Evolutionary conservation across 352 stramenopile species (phyloP), one percentile per base, ranked within the genome.

Genomic region (Phytophthora podocarpi): DNA sequence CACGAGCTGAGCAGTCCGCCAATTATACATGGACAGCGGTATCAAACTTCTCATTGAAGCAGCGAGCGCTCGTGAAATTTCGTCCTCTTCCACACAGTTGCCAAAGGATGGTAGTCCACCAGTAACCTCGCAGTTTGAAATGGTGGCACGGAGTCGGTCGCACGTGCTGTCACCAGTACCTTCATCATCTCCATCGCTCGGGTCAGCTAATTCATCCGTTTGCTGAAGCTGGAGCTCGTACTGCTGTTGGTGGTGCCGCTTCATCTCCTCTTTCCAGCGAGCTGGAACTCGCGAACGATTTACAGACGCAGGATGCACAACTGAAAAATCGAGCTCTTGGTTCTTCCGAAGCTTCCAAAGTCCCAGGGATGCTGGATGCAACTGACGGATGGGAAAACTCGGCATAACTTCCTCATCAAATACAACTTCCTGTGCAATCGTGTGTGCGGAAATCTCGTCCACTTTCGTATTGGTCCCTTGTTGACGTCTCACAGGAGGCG

Each of bases 11-110:
- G 76, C 58, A n/a, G 57, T 68, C 5, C 74, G 72, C 87, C 87
- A 96, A 60, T 94, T 94, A 15, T 72, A 63, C 27, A 87, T 77
- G 11, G 85, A 90, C 7, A 94, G 53, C 16, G 77, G 65, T 12
- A 93, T 53, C 0, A 94, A 60, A 23, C 81, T 79, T 32, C 63
- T 59, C 5, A 90, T 41, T 4, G 83, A 93, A 34, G 72, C 58
- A 31, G 73, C 51, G 3, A 96, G 64, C 18, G 69, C 64, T 23
- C 40, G 64, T 12, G 79, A 87, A 12, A 96, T 78, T 60, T 93
- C 87, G 54, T 96, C 87, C n/a, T 92, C 75, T 60, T 93, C 84
- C 4, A 91, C 8, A 20, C 68, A 72, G 0, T 72, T 30, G 6
- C 78, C 80, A 60, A 90, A 93, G 3, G 65, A 80, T 26, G 64